These are phyloP conservation scores for Prunus kanzakura DNA, from an alignment of 306 rosid species.

Conservation along the genomic window DNA sequence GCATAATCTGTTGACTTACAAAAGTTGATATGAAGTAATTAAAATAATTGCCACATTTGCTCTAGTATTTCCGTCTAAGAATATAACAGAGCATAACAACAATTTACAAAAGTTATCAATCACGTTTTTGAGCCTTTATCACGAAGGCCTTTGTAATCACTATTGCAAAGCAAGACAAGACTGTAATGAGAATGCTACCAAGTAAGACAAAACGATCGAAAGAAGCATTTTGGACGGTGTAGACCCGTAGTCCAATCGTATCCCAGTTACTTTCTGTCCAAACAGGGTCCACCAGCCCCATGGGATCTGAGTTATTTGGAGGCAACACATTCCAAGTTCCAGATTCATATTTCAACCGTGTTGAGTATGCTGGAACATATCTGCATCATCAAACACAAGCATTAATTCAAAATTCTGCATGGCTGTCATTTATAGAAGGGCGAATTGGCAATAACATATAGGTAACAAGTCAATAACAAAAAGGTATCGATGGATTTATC, in stretches of 20 bases:
- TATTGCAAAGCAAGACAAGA: slow-evolving; percentile 63
- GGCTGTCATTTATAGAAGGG: no score
- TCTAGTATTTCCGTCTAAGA: slow-evolving; percentile 8
- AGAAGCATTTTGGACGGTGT: slow-evolving; percentile 51
- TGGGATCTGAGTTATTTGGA: slow-evolving; percentile 62
- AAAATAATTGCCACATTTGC: background rate
- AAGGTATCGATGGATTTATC: no score
- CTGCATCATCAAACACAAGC: slow-evolving; percentile 39
- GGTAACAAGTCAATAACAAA: no score
- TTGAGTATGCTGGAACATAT: slow-evolving; percentile 93
- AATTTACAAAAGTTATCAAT: slow-evolving; percentile 33
- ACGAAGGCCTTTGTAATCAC: slow-evolving; percentile 45
- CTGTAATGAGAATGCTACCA: slow-evolving; percentile 62
- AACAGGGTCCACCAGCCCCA: slow-evolving; percentile 72
- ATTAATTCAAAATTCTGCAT: background rate
- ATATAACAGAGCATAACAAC: background rate
- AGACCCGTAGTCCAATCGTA: slow-evolving; percentile 64
- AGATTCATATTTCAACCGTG: slow-evolving; percentile 63
- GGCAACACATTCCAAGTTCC: slow-evolving; percentile 75
- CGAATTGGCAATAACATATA: no score
- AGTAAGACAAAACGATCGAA: slow-evolving; percentile 65
- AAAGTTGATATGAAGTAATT: no score
- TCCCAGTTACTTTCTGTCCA: slow-evolving; percentile 99
- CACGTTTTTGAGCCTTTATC: slow-evolving; percentile 67
- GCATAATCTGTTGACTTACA: no score